These are phyloP conservation scores for Euphorbia peplus DNA, from an alignment of 345 rosid genomes.

Conservation along the genomic window DNA sequence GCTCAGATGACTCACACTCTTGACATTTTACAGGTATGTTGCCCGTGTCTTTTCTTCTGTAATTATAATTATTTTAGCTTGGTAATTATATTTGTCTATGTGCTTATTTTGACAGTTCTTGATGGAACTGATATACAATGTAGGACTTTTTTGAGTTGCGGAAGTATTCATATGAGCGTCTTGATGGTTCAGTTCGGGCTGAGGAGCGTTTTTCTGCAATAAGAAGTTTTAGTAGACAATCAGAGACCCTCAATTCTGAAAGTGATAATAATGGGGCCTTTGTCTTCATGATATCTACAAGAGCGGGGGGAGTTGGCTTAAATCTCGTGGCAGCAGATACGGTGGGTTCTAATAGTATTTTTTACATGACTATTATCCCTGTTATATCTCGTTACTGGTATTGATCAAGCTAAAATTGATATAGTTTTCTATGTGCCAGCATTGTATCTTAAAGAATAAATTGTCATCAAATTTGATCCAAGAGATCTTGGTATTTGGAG, in stretches of 20 bases:
- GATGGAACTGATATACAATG: constrained; percentile 8
- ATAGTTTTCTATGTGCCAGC: not conserved
- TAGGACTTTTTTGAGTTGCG: constrained; percentile 88
- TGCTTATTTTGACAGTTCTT: not conserved
- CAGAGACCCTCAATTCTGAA: constrained; percentile 32
- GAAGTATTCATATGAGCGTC: constrained; percentile 81
- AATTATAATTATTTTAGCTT: constrained; percentile 9
- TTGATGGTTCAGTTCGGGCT: constrained; percentile 93
- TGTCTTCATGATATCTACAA: constrained; percentile 84
- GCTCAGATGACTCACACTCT: constrained; percentile 92
- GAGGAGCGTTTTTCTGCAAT: constrained; percentile 94
- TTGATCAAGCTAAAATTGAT: not conserved
- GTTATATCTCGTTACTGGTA: not conserved
- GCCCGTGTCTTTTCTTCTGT: not conserved
- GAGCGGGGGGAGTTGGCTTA: constrained; percentile 97
- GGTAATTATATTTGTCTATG: not conserved
- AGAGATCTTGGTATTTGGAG: too few species aligned
- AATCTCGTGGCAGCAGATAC: constrained; percentile 95
- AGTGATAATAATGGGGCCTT: constrained; percentile 50
- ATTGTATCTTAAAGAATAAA: not conserved
- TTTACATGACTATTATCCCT: not conserved
- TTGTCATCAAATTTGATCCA: too few species aligned
- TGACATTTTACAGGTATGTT: constrained; percentile 76
- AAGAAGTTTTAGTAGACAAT: constrained; percentile 59
- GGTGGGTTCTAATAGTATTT: constrained; percentile 37